Evolutionary conservation across 2,329 filamentous ascomycete genomes (phyloP).

Genomic region (Monosporascus sp.): DNA sequence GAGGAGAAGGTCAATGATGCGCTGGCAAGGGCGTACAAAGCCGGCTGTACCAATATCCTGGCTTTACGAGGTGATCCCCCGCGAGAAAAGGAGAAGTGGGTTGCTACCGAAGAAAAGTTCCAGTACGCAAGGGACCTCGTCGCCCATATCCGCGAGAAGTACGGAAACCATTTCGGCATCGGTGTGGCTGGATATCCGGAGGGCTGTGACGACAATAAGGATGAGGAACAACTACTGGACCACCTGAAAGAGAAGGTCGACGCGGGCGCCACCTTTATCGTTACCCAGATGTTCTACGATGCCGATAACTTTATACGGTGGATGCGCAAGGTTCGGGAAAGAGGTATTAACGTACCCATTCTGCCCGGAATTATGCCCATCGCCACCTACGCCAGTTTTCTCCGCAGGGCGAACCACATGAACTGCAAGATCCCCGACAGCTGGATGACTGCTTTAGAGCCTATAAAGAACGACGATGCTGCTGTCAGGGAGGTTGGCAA

Average conservation of each 20-base stretch:
- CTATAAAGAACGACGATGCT: conserved; percentile 93
- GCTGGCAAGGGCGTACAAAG: conserved; percentile 80
- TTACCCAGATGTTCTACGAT: conserved; percentile 99
- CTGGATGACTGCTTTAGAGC: conserved; percentile 79
- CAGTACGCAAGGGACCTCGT: conserved; percentile 87
- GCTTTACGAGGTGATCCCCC: conserved; percentile 91
- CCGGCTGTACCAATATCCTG: conserved; percentile 95
- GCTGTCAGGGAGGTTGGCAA: conserved; percentile 88
- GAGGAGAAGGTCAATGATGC: conserved; percentile 86
- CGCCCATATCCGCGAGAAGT: conserved; percentile 67
- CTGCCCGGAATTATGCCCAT: conserved; percentile 93
- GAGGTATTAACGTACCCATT: conserved; percentile 78
- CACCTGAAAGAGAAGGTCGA: conserved; percentile 98
- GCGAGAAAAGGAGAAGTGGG: conserved; percentile 90
- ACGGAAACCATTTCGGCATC: conserved; percentile 92
- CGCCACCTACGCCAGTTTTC: conserved; percentile 87
- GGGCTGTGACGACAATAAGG: conserved; percentile 86
- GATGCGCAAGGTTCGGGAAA: conserved; percentile 79
- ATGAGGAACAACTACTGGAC: conserved; percentile 77
- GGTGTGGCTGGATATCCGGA: conserved; percentile 96
- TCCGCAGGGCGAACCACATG: conserved; percentile 86
- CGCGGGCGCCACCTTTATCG: conserved; percentile 85
- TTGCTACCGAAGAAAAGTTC: conserved; percentile 79
- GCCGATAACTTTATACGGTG: conserved; percentile 90
- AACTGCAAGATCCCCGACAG: conserved; percentile 74